Base-by-base conservation (phyloP, 352 stramenopile species). In the Phytophthora parvispora region DNA sequence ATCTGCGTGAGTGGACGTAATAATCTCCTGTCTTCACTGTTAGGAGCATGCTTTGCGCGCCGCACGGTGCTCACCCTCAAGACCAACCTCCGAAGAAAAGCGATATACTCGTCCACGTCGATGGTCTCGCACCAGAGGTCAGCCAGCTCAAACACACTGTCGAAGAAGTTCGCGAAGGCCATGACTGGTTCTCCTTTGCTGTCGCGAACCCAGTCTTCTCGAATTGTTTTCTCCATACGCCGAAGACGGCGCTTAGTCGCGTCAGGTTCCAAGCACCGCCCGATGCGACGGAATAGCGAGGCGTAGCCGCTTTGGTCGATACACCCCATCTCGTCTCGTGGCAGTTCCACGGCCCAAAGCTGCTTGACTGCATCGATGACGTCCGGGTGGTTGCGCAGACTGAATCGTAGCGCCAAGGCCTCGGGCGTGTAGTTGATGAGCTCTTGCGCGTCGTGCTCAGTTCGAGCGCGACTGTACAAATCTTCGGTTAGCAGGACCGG, bases 61-160 rank as follows among this genome's bases (percentile, higher is more conserved):
- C 64, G 64, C 38, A 77, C 53, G 9, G 69, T 56, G 31, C 69
- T 91, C 28, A 93, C 80, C 12, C 80, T 54, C 8, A 70, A 50
- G 4, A 76, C 60, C 12, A 93, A 42, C 2, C 52, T 65, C 29
- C 74, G 58, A 18, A 94, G 71, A 56, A 94, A 94, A 4, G 43
- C 38, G 27, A 89, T 64, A 43, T 94, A 93, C 50, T 94, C 86
- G 4, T 83, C 72, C 9, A 67, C 83, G 27, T 94, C 73, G 47
- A 88, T 93, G 7, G 77, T 88, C 52, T 93, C 84, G 60, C 83
- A 93, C 84, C 84, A 94, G 20, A 93, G 67, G 69, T 94, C 84
- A 0, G 78, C 83, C 9, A 94, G 63, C 51, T 94, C 86, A 32
- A 94, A 94, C 4, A 90, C 78, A 43, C 79, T 89, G 45, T 94